A percentile compares a stretch with the other conserved stretches of the same genome.
These are phyloP conservation scores for Elsinoe batatas DNA, from an alignment of 2,329 filamentous ascomycete genomes.

Conservation along the genomic window DNA sequence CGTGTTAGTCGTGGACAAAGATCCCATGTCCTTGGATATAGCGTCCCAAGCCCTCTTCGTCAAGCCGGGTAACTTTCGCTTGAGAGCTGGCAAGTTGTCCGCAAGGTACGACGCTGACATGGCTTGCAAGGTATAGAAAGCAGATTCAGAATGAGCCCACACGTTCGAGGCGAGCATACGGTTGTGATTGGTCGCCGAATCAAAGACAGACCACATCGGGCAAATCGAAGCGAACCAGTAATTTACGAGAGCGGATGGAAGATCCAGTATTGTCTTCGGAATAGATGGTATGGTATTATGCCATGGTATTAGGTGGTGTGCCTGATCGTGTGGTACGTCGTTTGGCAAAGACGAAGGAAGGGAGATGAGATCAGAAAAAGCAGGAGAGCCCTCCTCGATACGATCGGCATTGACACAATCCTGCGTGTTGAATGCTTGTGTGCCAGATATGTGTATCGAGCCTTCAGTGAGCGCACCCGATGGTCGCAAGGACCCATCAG, in stretches of 20 bases:
- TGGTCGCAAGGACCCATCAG: no score
- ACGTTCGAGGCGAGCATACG: slow-evolving; percentile 15
- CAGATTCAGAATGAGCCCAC: slow-evolving; percentile 15
- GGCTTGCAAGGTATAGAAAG: slow-evolving; percentile 15
- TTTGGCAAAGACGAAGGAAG: no score
- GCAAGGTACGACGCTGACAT: slow-evolving; percentile 17
- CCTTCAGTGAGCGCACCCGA: no score
- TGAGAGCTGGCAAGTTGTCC: slow-evolving; percentile 16
- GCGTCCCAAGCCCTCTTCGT: slow-evolving; percentile 11
- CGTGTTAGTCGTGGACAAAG: background rate
- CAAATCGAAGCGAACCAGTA: slow-evolving; percentile 18
- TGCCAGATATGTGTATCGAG: no score
- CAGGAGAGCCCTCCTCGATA: no score
- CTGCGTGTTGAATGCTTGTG: no score
- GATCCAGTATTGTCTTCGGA: slow-evolving; percentile 11
- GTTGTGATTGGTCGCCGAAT: slow-evolving; percentile 16
- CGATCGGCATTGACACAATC: no score
- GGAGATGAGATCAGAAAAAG: no score
- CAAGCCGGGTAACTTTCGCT: slow-evolving; percentile 6
- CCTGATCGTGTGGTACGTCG: no score
- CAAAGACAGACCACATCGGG: slow-evolving; percentile 18
- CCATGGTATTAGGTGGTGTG: no score
- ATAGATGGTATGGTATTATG: background rate
- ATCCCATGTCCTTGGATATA: background rate
- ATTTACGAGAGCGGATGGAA: slow-evolving; percentile 15